Conservation (phyloP, 1,284 basidiomycete species). For the Ganoderma sp. region DNA sequence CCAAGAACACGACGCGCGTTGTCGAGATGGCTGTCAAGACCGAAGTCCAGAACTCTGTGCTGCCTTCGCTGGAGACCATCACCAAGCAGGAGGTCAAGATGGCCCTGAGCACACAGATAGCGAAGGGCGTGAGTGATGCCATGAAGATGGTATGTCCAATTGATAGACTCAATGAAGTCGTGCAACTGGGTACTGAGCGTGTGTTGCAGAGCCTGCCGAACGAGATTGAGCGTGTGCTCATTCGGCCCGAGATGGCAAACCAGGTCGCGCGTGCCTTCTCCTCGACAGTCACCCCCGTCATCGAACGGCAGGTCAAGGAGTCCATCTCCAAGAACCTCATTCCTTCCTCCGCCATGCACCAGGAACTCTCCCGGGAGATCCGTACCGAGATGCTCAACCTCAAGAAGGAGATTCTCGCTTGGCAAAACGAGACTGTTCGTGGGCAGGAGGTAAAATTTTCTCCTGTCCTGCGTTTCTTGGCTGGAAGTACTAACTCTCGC, state of each 20-base stretch:
- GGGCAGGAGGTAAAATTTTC: constrained; percentile 70
- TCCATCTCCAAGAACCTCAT: constrained; percentile 73
- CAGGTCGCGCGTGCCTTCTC: constrained; percentile 77
- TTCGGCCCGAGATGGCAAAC: constrained; percentile 75
- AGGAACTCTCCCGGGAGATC: constrained; percentile 76
- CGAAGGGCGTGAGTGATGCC: constrained; percentile 69
- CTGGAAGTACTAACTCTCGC: constrained; percentile 12
- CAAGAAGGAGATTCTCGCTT: constrained; percentile 76
- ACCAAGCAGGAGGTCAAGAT: constrained; percentile 78
- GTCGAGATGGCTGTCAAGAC: constrained; percentile 84
- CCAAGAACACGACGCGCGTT: constrained; percentile 82
- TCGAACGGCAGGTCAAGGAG: constrained; percentile 83
- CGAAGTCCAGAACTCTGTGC: constrained; percentile 79
- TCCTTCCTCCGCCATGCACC: constrained; percentile 74
- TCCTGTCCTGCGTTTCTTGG: too few species aligned
- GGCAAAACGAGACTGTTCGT: constrained; percentile 78
- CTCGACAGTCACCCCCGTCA: constrained; percentile 67
- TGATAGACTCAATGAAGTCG: background rate
- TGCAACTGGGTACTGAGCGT: background rate
- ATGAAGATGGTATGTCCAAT: constrained; percentile 68
- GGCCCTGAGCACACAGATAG: constrained; percentile 76
- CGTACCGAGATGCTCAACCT: constrained; percentile 73
- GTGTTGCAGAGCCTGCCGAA: constrained; percentile 64
- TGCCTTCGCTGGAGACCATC: constrained; percentile 79
- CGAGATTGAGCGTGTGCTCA: constrained; percentile 77